Evolutionary conservation across 2,329 filamentous ascomycete species (phyloP).

Genomic region (Domatiomyces catenatus): DNA sequence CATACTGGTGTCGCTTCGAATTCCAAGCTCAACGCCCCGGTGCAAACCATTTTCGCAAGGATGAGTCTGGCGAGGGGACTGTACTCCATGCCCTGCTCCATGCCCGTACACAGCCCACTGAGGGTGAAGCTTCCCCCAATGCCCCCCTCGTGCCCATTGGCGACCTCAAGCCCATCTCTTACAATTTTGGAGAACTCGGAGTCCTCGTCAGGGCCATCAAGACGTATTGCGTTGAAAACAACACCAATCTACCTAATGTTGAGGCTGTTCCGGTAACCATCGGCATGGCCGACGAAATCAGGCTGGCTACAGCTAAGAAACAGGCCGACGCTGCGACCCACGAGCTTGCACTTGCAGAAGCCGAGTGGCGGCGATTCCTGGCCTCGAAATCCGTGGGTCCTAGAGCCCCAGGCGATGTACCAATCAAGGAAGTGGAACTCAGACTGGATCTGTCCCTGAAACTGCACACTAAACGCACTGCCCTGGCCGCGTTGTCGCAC

Average conservation of each 20-base stretch:
- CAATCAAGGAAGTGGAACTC: too few relatives aligned
- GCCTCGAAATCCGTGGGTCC: too few relatives aligned
- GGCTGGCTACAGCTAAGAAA: neutral
- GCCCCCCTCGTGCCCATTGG: neutral
- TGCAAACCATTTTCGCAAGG: too few relatives aligned
- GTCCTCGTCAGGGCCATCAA: neutral
- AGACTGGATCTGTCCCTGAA: too few relatives aligned
- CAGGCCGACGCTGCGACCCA: too few relatives aligned
- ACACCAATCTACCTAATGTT: neutral
- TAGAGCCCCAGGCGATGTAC: too few relatives aligned
- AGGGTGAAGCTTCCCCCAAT: neutral
- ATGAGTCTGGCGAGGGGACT: neutral
- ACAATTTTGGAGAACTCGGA: neutral
- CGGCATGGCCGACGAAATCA: neutral
- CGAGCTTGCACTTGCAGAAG: too few relatives aligned
- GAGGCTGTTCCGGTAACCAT: slow-evolving; percentile 1
- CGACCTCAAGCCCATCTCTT: neutral
- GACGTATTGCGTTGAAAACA: neutral
- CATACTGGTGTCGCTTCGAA: neutral
- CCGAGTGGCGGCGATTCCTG: too few relatives aligned
- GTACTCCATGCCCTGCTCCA: neutral
- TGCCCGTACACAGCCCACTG: too few relatives aligned
- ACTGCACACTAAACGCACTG: neutral
- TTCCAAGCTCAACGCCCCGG: neutral
- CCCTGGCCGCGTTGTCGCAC: neutral